Evolutionary conservation across 2,329 filamentous ascomycete species (phyloP), one percentile per base, ranked within the genome.

Genomic region (Ceratocystis cubensis): DNA sequence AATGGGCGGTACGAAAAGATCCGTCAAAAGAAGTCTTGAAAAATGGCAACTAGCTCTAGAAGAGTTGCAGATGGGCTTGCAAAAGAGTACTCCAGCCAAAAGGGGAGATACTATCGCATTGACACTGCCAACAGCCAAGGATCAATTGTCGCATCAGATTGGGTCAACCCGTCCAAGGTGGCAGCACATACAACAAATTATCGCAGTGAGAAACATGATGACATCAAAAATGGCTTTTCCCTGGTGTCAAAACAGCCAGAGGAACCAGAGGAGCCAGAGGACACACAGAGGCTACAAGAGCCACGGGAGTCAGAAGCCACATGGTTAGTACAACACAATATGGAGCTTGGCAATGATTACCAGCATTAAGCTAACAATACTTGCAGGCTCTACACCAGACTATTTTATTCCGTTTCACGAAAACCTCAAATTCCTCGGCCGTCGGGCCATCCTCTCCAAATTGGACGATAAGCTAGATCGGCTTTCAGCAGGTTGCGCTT

Each of bases 61-160:
- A 53, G 22, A 20, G 1, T 20, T 13, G 15, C n/a, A n/a, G n/a
- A 22, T 7, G 8, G 1, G n/a, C 48, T 53, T 67, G 61, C 2
- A 71, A 69, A 59, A 62, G 50, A 64, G 63, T 72, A 71, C 62
- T 61, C 67, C 8, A 69, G 66, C 5, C 68, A 56, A 20, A 57
- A 53, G 6, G 66, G 68, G 8, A 37, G 33, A 25, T 73, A 74
- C 67, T 69, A 69, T 44, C 68, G 72, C 10, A 71, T 73, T 64
- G 72, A 72, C 41, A 71, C 73, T 1, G 70, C 71, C 13, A 68
- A 67, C 17, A 72, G 72, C 5, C 63, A 73, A 5, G 48, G 71
- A 45, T 69, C 72, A 59, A 65, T 73, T 20, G 70, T 67, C 0
- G 50, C 73, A 5, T 69, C 71, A 0, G 72, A 73, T 44, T 74